Percentiles rank a stretch among this genome's conserved stretches.
Conservation (phyloP, 169 alveolate genomes). For the Plasmodium yoelii region DNA sequence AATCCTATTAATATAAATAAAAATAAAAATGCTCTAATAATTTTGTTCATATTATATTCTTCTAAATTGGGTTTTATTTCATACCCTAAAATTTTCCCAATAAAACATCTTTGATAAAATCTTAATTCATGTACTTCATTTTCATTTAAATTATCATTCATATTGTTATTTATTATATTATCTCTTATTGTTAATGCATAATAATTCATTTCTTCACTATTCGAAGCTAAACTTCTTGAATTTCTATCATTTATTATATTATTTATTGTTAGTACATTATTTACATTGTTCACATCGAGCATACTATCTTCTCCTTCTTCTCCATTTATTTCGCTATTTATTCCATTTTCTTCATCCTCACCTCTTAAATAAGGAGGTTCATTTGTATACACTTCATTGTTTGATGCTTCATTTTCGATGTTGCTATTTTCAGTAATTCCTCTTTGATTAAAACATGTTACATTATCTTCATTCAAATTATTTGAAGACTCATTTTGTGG, state of each 20-base stretch:
- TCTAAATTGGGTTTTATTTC: constrained; percentile 54
- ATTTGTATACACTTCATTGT: too few species aligned
- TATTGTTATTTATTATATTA: background rate
- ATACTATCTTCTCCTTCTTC: too few species aligned
- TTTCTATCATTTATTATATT: background rate
- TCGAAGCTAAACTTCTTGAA: constrained; percentile 2
- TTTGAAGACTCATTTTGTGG: too few species aligned
- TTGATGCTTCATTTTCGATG: too few species aligned
- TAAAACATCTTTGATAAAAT: constrained; percentile 40
- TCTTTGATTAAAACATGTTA: too few species aligned
- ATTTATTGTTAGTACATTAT: background rate
- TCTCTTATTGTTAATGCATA: constrained; percentile 41
- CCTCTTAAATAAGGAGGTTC: too few species aligned
- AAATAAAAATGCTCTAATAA: constrained; percentile 40
- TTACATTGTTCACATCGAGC: background rate
- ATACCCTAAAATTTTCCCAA: constrained; percentile 60
- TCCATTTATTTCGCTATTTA: too few species aligned
- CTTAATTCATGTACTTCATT: background rate
- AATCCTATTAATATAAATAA: constrained; percentile 31
- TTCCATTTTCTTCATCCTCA: too few species aligned
- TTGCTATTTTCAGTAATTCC: too few species aligned
- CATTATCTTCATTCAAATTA: too few species aligned
- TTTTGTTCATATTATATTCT: constrained; percentile 47
- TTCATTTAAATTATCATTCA: constrained; percentile 16
- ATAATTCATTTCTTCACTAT: constrained; percentile 43